Evolutionary conservation across 768 basidiomycete species (phyloP).

Genomic region (Nidula microcarpa): DNA sequence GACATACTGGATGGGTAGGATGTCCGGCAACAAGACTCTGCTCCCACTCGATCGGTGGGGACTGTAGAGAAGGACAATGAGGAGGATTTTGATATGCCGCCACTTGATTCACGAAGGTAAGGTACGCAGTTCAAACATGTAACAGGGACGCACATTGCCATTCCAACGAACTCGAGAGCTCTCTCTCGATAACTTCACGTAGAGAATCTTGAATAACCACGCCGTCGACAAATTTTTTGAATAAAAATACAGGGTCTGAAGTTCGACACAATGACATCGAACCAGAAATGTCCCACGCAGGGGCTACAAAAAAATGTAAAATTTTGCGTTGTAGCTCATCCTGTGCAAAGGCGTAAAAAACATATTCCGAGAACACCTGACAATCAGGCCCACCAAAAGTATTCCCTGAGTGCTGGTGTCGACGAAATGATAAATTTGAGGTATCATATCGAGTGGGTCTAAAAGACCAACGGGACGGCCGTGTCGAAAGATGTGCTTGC

Average conservation of each 20-base stretch:
- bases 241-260: constrained; percentile 32
- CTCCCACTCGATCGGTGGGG: constrained; percentile 49
- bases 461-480: constrained; percentile 42
- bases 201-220: constrained; percentile 26
- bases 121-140: background rate
- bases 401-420: constrained; percentile 6
- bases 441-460: constrained; percentile 58
- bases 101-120: constrained; percentile 19
- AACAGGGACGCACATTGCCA: constrained; percentile 36
- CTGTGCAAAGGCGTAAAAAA: constrained; percentile 9
- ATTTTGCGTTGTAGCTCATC: constrained; percentile 21
- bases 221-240: constrained; percentile 39
- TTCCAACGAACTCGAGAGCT: constrained; percentile 37
- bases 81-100: constrained; percentile 37
- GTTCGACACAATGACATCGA: constrained; percentile 18
- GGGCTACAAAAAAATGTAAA: constrained; percentile 24
- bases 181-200: constrained; percentile 30
- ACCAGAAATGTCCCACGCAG: constrained; percentile 35
- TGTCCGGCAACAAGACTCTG: constrained; percentile 58
- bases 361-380: background rate
- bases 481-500: constrained; percentile 20
- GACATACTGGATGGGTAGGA: constrained; percentile 52
- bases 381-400: constrained; percentile 8
- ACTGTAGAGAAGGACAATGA: constrained; percentile 34
- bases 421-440: constrained; percentile 34